A percentile compares a stretch with the other conserved stretches of the same genome.
phyloP scores from a whole-genome alignment of 179 eudicot genomes.

The Vitellaria paradoxa region DNA sequence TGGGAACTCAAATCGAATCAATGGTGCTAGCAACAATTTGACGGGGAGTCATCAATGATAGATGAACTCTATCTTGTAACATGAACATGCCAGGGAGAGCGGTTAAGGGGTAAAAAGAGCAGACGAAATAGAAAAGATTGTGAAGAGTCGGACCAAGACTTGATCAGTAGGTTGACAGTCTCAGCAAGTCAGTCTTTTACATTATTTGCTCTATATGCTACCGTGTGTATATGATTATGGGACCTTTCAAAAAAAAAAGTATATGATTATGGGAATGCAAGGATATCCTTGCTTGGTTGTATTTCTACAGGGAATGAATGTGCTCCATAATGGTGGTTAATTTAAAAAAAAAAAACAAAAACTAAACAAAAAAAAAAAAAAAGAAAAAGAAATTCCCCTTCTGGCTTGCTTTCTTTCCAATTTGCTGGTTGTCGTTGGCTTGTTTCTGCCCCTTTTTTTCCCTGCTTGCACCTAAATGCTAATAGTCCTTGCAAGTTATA shows the following conservation, averaged over 20 bases:
- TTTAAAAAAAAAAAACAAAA: no score
- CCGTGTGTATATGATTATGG: slow-evolving; percentile 13
- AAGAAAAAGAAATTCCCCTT: background rate
- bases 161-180: background rate
- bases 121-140: background rate
- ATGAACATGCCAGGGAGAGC: background rate
- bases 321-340: background rate
- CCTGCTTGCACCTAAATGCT: no score
- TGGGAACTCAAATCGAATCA: slow-evolving; percentile 30
- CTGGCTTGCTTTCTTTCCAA: background rate
- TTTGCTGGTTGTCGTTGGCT: background rate
- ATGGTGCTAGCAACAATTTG: slow-evolving; percentile 11
- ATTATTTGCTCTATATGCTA: background rate
- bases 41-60: slow-evolving; percentile 12
- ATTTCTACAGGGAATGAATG: background rate
- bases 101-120: background rate
- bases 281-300: background rate
- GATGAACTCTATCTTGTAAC: slow-evolving; percentile 4
- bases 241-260: no score
- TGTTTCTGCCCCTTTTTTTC: background rate
- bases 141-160: background rate
- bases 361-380: no score
- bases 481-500: background rate
- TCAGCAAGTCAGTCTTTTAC: no score
- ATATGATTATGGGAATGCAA: no score